Percentiles rank a stretch among this genome's conserved stretches.
Conservation (phyloP, 202 grass and related monocot genomes). For the Brachypodium distachyon region DNA sequence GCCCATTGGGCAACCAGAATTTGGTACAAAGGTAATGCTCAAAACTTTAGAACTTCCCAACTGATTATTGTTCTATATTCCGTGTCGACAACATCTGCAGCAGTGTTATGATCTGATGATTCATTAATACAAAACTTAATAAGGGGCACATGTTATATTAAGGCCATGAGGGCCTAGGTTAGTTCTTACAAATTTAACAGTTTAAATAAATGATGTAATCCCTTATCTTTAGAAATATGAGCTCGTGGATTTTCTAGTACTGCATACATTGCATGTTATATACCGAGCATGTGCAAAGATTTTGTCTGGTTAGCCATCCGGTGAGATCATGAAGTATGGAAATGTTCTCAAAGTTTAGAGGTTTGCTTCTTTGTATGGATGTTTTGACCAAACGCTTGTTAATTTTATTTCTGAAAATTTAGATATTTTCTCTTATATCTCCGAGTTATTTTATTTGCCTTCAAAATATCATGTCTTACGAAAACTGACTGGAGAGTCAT, state of each 20-base stretch:
- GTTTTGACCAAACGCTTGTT: not conserved
- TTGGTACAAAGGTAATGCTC: slow-evolving; percentile 80
- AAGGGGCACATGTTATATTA: not conserved
- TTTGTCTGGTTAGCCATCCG: not conserved
- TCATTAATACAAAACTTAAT: slow-evolving; percentile 4
- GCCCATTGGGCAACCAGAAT: slow-evolving; percentile 62
- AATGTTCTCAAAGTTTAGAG: not conserved
- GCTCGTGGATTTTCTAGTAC: not conserved
- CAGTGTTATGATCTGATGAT: not conserved
- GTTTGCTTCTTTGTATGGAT: not conserved
- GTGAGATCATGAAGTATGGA: slow-evolving; percentile 1
- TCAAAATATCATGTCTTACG: not conserved
- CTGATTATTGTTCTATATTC: not conserved
- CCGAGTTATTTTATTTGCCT: not conserved
- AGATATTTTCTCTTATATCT: not conserved
- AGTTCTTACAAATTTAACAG: not conserved
- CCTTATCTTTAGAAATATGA: not conserved
- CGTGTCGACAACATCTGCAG: not conserved
- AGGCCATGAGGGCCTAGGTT: not conserved
- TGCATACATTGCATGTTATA: not conserved
- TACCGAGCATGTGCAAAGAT: not conserved
- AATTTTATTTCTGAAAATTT: not conserved
- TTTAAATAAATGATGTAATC: not conserved
- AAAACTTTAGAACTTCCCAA: not conserved
- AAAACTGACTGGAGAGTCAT: not conserved